Evolutionary conservation across 495 filamentous ascomycete genomes (phyloP).

Genomic region (Filosporella fistucella): DNA sequence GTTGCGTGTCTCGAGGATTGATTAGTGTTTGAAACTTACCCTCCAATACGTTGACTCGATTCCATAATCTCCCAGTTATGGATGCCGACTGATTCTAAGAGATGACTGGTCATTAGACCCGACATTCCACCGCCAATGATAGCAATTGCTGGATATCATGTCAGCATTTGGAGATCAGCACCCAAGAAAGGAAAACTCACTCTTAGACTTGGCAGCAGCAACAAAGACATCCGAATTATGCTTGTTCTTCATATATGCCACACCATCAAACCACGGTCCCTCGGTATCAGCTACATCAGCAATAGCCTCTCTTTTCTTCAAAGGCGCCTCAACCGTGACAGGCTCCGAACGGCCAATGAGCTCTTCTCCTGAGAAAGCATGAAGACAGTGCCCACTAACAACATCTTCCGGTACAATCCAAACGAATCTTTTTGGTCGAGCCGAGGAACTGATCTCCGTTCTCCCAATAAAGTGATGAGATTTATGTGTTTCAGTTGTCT

Average conservation of each 20-base stretch:
- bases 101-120: conserved; percentile 47
- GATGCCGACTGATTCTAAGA: conserved; percentile 30
- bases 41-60: conserved; percentile 17
- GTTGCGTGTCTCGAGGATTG: too few relatives aligned
- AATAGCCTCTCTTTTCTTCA: conserved; percentile 12
- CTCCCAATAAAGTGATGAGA: too few relatives aligned
- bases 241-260: conserved; percentile 53
- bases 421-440: conserved; percentile 29
- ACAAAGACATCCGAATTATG: conserved; percentile 49
- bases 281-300: conserved; percentile 34
- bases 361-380: conserved; percentile 36
- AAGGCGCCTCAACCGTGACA: conserved; percentile 34
- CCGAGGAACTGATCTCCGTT: too few relatives aligned
- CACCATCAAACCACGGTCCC: conserved; percentile 69
- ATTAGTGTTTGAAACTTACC: too few relatives aligned
- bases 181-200: too few relatives aligned
- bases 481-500: too few relatives aligned
- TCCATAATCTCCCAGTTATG: conserved; percentile 37
- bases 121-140: conserved; percentile 69
- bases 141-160: too few relatives aligned
- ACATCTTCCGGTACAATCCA: conserved; percentile 49
- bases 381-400: conserved; percentile 41
- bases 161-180: too few relatives aligned
- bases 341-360: conserved; percentile 26
- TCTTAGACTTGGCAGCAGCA: conserved; percentile 46